Conservation (phyloP, 345 rosid species). For the Angophora floribunda region DNA sequence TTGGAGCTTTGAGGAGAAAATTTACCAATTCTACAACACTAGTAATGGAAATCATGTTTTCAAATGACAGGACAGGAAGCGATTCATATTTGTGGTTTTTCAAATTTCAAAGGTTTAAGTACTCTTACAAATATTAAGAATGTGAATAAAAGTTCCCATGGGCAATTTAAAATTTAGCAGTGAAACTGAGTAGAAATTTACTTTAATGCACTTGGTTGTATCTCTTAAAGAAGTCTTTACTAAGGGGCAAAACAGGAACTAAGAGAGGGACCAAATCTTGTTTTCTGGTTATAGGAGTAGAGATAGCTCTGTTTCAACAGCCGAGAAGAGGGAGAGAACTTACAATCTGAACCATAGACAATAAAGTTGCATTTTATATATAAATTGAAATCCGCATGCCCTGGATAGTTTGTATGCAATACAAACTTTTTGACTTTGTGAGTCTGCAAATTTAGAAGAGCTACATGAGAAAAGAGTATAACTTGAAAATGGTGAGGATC, state of each 20-base stretch:
- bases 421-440: constrained; percentile 93
- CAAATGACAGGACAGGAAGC: not conserved
- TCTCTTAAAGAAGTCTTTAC: not conserved
- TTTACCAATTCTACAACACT: not conserved
- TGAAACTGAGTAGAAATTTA: not conserved
- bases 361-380: constrained; percentile 91
- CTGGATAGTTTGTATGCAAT: constrained; percentile 93
- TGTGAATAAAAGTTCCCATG: not conserved
- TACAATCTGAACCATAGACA: constrained; percentile 39
- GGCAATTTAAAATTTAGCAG: not conserved
- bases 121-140: not conserved
- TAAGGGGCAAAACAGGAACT: not conserved
- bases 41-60: not conserved
- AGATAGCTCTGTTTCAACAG: not conserved
- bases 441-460: constrained; percentile 41
- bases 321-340: not conserved
- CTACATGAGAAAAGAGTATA: not conserved
- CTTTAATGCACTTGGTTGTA: not conserved
- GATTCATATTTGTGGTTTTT: not conserved
- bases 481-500: not conserved
- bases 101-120: not conserved
- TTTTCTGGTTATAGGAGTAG: not conserved
- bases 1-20: not conserved
- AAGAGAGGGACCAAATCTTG: not conserved
- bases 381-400: constrained; percentile 96